Evolutionary conservation across 495 filamentous ascomycete species (phyloP), one percentile per base, ranked within the genome.

Genomic region (Evansstolkia leycettana): DNA sequence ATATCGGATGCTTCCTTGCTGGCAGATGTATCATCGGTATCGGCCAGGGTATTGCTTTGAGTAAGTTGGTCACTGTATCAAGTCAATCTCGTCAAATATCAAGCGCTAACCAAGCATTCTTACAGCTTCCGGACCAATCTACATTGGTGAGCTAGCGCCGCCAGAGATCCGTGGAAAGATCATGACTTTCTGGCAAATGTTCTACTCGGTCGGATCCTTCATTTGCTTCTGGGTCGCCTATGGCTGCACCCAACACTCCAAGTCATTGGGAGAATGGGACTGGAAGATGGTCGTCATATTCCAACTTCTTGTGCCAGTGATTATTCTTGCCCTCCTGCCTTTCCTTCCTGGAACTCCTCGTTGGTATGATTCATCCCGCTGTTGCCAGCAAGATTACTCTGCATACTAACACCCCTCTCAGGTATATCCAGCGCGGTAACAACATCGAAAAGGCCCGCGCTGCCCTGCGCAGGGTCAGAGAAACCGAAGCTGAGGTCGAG

Each of bases 131-230:
- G 73, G 73, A 8, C 72, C 73, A 0, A 73, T 76, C 37, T 78
- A 77, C 43, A 78, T 78, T 33, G 73, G 72, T 32, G 73, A 78
- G 37, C 48, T 78, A 13, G 65, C 73, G 5, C 70, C 72, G 5
- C 47, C 67, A 7, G 64, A 75, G 33, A 76, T 76, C 39, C 69
- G 74, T 31, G 74, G 74, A 37, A 66, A 66, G 42, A 73, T 78
- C 45, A 75, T 78, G 74, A 68, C 69, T n/a, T 73, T 76, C 42
- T 78, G 72, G 74, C 73, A 78, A 52, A 72, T 75, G 56, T 77
- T 76, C 52, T 78, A 76, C 57, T 69, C 62, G 17, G 74, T 77
- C 18, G 73, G 73, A 16, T 69, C 68, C 18, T 77, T 76, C 51
- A 73, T 78, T 44, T 75, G 73, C 44, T 75, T 69, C 60, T 74